Evolutionary conservation across 371 early-diverging fungal genomes (phyloP).

Genomic region (Rhizomucor pusillus): DNA sequence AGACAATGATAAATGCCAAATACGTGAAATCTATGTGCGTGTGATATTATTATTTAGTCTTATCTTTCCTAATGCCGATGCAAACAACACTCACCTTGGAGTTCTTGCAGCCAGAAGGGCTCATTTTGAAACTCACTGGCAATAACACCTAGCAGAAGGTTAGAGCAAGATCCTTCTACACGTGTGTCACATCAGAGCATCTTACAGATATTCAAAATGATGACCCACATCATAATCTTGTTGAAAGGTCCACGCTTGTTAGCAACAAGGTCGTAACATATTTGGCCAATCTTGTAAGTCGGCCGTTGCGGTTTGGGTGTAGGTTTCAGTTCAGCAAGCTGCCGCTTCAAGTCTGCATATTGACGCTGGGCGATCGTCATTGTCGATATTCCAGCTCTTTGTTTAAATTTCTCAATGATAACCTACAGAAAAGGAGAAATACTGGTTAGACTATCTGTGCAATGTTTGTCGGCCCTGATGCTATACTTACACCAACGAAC

Average conservation of each 20-base stretch:
- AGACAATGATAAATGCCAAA: slow-evolving; percentile 42
- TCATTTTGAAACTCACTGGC: slow-evolving; percentile 48
- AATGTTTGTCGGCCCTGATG: not conserved
- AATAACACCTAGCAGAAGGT: slow-evolving; percentile 17
- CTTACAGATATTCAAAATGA: slow-evolving; percentile 48
- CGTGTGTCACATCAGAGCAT: not conserved
- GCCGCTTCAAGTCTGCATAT: slow-evolving; percentile 54
- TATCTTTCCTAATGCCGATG: not conserved
- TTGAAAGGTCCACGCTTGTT: slow-evolving; percentile 52
- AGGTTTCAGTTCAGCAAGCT: slow-evolving; percentile 52
- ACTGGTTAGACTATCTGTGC: not conserved
- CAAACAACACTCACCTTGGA: slow-evolving; percentile 31
- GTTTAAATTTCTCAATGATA: slow-evolving; percentile 62
- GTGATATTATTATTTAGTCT: too few relatives aligned
- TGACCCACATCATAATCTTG: slow-evolving; percentile 43
- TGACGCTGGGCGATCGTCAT: slow-evolving; percentile 54
- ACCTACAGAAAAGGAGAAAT: slow-evolving; percentile 27
- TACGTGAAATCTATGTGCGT: slow-evolving; percentile 56
- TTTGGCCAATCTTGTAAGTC: slow-evolving; percentile 32
- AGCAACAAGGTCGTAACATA: slow-evolving; percentile 53
- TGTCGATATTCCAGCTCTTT: slow-evolving; percentile 56
- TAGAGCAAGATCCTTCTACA: not conserved
- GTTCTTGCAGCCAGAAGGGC: slow-evolving; percentile 32
- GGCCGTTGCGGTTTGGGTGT: slow-evolving; percentile 52
- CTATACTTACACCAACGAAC: slow-evolving; percentile 53